Percentiles rank a stretch among this genome's conserved stretches.
These are phyloP conservation scores for Taphrina betulina DNA, from an alignment of 1,139 yeast genomes.

Conservation along the genomic window DNA sequence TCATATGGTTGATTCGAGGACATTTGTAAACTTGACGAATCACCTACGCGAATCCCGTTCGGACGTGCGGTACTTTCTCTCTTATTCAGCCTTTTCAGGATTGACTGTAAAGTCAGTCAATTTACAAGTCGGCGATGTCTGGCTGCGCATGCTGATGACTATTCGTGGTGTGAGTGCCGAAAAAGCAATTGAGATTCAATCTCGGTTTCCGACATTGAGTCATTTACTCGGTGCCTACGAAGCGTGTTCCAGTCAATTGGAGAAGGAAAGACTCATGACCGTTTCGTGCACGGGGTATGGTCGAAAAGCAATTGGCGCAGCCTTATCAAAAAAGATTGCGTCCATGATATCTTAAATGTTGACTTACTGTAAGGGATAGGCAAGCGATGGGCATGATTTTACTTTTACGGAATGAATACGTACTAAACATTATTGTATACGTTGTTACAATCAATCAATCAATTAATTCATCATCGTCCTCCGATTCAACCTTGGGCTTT, in stretches of 20 bases:
- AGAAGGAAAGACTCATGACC: slow-evolving; percentile 44
- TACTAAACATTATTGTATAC: neutral
- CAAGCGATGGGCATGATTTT: neutral
- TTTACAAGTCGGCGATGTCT: slow-evolving; percentile 70
- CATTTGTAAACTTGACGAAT: slow-evolving; percentile 33
- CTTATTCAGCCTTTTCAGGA: slow-evolving; percentile 62
- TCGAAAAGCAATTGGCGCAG: slow-evolving; percentile 31
- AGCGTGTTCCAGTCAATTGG: slow-evolving; percentile 42
- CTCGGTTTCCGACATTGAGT: slow-evolving; percentile 62
- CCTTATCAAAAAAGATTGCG: slow-evolving; percentile 32
- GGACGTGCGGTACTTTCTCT: slow-evolving; percentile 32
- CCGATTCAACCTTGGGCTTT: too few species aligned
- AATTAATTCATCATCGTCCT: too few species aligned
- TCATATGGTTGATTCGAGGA: slow-evolving; percentile 34
- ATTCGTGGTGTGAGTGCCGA: slow-evolving; percentile 79
- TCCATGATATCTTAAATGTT: too few species aligned
- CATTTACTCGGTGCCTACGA: slow-evolving; percentile 50
- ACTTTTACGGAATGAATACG: neutral
- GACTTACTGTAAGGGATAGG: too few species aligned
- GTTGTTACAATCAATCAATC: neutral
- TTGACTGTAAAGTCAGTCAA: slow-evolving; percentile 69
- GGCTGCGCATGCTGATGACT: slow-evolving; percentile 72
- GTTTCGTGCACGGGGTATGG: slow-evolving; percentile 32
- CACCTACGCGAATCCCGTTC: slow-evolving; percentile 32
- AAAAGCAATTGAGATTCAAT: slow-evolving; percentile 76